Conservation (phyloP, 768 basidiomycete species). For the Sporobolomyces pararoseus region DNA sequence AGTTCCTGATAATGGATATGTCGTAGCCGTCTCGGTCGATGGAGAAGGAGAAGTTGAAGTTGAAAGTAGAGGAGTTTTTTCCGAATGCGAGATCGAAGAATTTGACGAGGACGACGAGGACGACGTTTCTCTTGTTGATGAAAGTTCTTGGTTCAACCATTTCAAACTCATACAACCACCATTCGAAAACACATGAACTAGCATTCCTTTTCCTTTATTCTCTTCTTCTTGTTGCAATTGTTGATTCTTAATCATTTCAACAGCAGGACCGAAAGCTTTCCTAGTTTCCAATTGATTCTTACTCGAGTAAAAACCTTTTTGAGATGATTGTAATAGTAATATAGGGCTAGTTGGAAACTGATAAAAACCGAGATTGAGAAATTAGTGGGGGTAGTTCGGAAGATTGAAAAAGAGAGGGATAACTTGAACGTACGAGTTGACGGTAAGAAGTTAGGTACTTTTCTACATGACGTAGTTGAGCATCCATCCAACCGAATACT, state of each 20-base stretch:
- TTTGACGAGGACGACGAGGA: not conserved
- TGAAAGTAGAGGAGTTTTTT: not conserved
- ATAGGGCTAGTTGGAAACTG: slow-evolving; percentile 29
- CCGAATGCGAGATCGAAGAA: not conserved
- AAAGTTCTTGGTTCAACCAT: slow-evolving; percentile 25
- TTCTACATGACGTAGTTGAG: slow-evolving; percentile 27
- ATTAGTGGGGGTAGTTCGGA: not conserved
- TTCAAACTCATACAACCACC: slow-evolving; percentile 30
- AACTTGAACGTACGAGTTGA: slow-evolving; percentile 2
- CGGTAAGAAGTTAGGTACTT: slow-evolving; percentile 22
- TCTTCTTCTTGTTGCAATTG: not conserved
- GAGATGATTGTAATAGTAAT: slow-evolving; percentile 30
- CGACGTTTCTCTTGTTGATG: not conserved
- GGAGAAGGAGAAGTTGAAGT: not conserved
- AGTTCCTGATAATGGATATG: not conserved
- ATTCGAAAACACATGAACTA: slow-evolving; percentile 42
- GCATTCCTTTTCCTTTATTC: not conserved
- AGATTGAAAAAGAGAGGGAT: not conserved
- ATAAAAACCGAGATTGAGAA: not conserved
- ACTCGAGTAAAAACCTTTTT: slow-evolving; percentile 20
- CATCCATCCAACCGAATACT: slow-evolving; percentile 10
- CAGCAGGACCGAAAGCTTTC: slow-evolving; percentile 2
- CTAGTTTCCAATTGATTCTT: not conserved
- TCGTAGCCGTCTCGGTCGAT: not conserved
- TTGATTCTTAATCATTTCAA: slow-evolving; percentile 8